Conservation (phyloP, 441 rosid species). For the Kokia cookei region DNA sequence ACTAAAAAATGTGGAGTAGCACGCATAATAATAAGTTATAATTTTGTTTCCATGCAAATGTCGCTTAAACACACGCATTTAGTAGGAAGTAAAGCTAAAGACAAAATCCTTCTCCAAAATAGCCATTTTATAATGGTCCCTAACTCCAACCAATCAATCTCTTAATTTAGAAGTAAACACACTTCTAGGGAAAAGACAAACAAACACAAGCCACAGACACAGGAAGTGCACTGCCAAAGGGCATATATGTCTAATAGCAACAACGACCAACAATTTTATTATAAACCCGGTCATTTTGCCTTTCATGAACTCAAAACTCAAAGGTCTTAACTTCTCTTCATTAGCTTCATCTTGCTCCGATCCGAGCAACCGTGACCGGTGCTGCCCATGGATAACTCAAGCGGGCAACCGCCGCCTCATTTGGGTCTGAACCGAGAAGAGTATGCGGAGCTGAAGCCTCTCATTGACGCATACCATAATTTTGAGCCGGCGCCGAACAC, state of each 20-base stretch:
- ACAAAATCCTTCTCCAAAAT: constrained; percentile 13
- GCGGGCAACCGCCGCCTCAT: constrained; percentile 18
- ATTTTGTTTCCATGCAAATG: neutral
- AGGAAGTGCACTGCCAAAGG: neutral
- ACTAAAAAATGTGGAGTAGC: neutral
- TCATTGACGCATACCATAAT: constrained; percentile 52
- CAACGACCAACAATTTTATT: neutral
- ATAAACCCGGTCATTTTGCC: neutral
- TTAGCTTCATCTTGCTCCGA: neutral
- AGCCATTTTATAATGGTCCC: neutral
- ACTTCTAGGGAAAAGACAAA: constrained; percentile 9
- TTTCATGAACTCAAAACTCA: neutral
- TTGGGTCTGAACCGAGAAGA: constrained; percentile 48
- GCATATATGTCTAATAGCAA: constrained; percentile 9
- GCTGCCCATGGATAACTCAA: neutral
- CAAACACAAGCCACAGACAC: neutral
- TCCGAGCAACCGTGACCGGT: neutral
- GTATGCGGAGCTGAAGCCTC: constrained; percentile 35
- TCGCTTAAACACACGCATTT: neutral
- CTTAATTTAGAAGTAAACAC: constrained; percentile 1
- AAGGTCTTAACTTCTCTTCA: neutral
- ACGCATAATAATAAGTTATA: neutral
- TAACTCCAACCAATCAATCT: constrained; percentile 2
- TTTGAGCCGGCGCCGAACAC: constrained; percentile 42
- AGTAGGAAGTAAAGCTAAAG: neutral